Conservation (phyloP, 768 basidiomycete genomes). For the Rhizopogon vulgaris region DNA sequence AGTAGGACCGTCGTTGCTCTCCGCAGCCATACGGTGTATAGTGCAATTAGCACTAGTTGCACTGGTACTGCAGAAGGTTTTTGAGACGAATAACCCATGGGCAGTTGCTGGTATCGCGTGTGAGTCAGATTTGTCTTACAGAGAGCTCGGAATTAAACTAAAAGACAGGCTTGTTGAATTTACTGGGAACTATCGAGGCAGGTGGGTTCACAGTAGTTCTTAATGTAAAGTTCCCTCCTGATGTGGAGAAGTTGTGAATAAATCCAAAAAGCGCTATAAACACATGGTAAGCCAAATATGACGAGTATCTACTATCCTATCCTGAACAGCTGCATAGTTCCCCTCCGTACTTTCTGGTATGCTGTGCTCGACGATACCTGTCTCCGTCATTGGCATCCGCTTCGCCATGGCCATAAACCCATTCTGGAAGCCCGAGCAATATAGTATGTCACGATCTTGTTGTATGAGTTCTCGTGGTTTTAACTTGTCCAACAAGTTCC, state of each 20-base stretch:
- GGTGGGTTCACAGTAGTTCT: conserved; percentile 37
- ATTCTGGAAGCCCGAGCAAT: conserved; percentile 83
- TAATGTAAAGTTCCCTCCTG: neutral
- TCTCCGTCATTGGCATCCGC: conserved; percentile 68
- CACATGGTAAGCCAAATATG: conserved; percentile 55
- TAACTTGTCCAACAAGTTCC: conserved; percentile 46
- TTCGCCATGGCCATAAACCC: conserved; percentile 73
- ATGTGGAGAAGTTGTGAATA: conserved; percentile 57
- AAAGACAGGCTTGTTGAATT: conserved; percentile 55
- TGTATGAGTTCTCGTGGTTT: neutral
- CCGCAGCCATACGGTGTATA: conserved; percentile 68
- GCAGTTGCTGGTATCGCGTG: conserved; percentile 68
- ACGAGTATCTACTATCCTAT: neutral
- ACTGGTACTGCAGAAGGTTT: conserved; percentile 62
- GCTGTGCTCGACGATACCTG: conserved; percentile 71
- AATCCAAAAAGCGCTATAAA: conserved; percentile 63
- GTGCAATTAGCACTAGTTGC: conserved; percentile 75
- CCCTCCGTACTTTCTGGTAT: conserved; percentile 59
- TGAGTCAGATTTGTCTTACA: conserved; percentile 32
- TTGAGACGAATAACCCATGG: conserved; percentile 70
- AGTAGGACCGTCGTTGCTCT: conserved; percentile 59
- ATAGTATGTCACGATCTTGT: conserved; percentile 40
- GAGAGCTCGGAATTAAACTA: neutral
- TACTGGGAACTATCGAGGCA: conserved; percentile 73
- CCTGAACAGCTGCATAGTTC: conserved; percentile 37